Evolutionary conservation across 1,284 basidiomycete species (phyloP).

Genomic region (Baeospora myosura): DNA sequence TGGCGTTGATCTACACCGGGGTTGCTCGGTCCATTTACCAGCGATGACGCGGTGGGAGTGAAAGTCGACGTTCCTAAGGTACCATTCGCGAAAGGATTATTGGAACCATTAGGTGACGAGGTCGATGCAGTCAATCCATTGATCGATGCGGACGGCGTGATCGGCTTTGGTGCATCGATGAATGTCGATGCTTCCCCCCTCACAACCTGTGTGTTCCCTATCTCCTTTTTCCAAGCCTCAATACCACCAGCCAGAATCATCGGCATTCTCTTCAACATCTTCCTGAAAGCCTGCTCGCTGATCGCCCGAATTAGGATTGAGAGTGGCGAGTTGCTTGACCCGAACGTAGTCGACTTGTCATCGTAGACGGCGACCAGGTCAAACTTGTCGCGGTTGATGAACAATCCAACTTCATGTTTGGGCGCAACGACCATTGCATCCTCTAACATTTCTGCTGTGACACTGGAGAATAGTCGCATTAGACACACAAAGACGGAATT

Average conservation of each 20-base stretch:
- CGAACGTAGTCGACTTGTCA: constrained; percentile 55
- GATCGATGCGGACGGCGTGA: constrained; percentile 2
- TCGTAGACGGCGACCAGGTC: constrained; percentile 92
- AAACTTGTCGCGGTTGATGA: constrained; percentile 78
- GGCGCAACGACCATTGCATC: constrained; percentile 71
- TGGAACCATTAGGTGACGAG: not conserved
- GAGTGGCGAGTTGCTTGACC: constrained; percentile 43
- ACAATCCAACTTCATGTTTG: constrained; percentile 61
- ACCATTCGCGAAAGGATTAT: constrained; percentile 5
- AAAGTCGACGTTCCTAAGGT: not conserved
- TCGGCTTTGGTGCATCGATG: constrained; percentile 6
- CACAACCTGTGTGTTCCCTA: constrained; percentile 45
- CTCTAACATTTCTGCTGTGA: constrained; percentile 66
- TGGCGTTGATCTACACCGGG: not conserved
- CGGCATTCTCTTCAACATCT: constrained; percentile 71
- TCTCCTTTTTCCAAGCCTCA: constrained; percentile 72
- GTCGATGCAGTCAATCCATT: constrained; percentile 1
- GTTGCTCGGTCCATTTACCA: not conserved
- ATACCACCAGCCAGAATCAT: constrained; percentile 84
- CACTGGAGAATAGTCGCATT: constrained; percentile 34
- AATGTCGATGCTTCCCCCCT: constrained; percentile 20
- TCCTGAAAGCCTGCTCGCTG: constrained; percentile 66
- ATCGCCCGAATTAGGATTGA: constrained; percentile 61
- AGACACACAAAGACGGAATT: constrained; percentile 3
- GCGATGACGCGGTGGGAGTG: not conserved